Percentiles rank a stretch among this genome's conserved stretches.
Evolutionary conservation across 176 grass and related monocot genomes (phyloP).

Genomic region (Poa annua): DNA sequence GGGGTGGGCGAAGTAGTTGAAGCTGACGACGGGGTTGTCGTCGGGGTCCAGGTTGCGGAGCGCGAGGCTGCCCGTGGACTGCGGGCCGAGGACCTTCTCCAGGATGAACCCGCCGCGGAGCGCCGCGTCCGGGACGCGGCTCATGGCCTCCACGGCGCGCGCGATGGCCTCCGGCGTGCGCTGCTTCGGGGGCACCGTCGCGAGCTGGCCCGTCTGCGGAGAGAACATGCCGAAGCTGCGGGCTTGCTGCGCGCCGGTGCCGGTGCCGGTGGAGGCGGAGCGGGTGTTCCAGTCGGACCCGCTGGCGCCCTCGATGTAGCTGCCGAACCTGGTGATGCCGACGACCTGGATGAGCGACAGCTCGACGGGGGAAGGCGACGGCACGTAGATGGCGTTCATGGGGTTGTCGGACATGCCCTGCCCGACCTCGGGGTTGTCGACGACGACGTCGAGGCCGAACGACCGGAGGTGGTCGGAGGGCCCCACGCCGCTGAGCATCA

Average conservation of each 20-base stretch:
- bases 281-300: conserved; percentile 61
- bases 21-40: conserved; percentile 64
- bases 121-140: conserved; percentile 44
- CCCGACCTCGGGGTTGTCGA: conserved; percentile 70
- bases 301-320: conserved; percentile 81
- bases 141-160: conserved; percentile 46
- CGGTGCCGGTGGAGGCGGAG: neutral
- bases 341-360: conserved; percentile 85
- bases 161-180: conserved; percentile 51
- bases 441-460: conserved; percentile 58
- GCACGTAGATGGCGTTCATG: conserved; percentile 76
- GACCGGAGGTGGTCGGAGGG: conserved; percentile 62
- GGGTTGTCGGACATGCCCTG: conserved; percentile 84
- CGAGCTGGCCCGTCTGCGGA: conserved; percentile 58
- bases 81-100: conserved; percentile 77
- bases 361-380: conserved; percentile 70
- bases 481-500: conserved; percentile 88
- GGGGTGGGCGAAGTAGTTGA: conserved; percentile 84
- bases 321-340: conserved; percentile 75
- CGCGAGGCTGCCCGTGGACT: conserved; percentile 55
- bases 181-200: conserved; percentile 55
- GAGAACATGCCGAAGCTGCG: conserved; percentile 71
- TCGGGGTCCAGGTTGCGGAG: conserved; percentile 66
- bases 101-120: conserved; percentile 81
- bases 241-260: neutral